Evolutionary conservation across 208 protist species (phyloP).

Genomic region (Trypanosoma caninum): DNA sequence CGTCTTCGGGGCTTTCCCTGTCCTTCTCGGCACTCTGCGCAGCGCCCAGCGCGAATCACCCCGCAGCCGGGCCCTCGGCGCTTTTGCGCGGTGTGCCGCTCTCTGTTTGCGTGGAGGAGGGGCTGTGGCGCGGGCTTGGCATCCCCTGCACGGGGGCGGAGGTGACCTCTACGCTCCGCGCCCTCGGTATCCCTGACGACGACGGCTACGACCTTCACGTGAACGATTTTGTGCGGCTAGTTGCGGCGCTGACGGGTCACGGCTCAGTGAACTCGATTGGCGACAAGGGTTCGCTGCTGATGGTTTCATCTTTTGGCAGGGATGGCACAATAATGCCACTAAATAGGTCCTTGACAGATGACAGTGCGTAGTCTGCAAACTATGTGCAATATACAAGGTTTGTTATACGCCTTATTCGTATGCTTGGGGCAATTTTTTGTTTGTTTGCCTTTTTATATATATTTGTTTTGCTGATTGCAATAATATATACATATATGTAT

Average conservation of each 20-base stretch:
- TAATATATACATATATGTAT: too few relatives aligned
- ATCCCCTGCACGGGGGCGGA: slow-evolving; percentile 37
- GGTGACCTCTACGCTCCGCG: slow-evolving; percentile 29
- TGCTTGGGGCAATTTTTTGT: too few relatives aligned
- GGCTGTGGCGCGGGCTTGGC: slow-evolving; percentile 42
- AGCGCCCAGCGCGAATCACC: neutral
- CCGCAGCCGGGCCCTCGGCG: slow-evolving; percentile 8
- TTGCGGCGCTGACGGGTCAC: slow-evolving; percentile 13
- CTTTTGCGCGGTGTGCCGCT: slow-evolving; percentile 34
- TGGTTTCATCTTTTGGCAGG: slow-evolving; percentile 1
- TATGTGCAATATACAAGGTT: neutral
- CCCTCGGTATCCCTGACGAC: slow-evolving; percentile 30
- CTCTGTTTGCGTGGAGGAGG: slow-evolving; percentile 44
- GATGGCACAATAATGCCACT: slow-evolving; percentile 12
- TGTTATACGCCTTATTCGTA: too few relatives aligned
- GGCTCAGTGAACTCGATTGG: neutral
- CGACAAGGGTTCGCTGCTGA: slow-evolving; percentile 8
- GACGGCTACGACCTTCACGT: slow-evolving; percentile 23
- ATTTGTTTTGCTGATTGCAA: too few relatives aligned
- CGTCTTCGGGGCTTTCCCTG: neutral
- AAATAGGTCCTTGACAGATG: slow-evolving; percentile 7
- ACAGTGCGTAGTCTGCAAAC: neutral
- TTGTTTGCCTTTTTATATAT: too few relatives aligned
- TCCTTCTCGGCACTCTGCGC: slow-evolving; percentile 1
- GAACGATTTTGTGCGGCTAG: slow-evolving; percentile 30